Conservation (phyloP, 768 basidiomycete species). For the Solioccasus polychromus region DNA sequence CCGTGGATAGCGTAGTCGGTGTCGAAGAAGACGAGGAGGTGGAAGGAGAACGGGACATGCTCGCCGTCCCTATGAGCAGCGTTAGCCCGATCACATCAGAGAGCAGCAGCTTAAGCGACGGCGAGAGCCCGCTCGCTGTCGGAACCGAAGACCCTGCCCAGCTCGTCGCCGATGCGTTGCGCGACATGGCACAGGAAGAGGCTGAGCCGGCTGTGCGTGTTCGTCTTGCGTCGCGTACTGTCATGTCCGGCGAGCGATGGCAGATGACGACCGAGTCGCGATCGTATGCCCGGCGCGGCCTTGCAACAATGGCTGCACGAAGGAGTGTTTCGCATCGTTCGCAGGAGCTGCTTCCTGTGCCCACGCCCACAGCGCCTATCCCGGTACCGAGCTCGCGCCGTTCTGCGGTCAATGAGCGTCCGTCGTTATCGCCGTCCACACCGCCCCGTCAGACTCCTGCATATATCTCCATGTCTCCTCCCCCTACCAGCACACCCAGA, state of each 20-base stretch:
- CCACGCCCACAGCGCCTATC: constrained; percentile 28
- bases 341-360: constrained; percentile 12
- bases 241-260: constrained; percentile 7
- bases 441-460: constrained; percentile 29
- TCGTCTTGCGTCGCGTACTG: constrained; percentile 22
- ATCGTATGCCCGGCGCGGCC: constrained; percentile 5
- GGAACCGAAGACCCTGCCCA: constrained; percentile 41
- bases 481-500: constrained; percentile 54
- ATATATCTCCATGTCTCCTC: constrained; percentile 45
- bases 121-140: constrained; percentile 48
- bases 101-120: constrained; percentile 42
- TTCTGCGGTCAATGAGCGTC: constrained; percentile 19
- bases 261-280: constrained; percentile 8
- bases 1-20: constrained; percentile 5
- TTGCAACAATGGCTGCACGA: background rate
- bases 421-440: constrained; percentile 26
- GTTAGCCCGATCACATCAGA: constrained; percentile 40
- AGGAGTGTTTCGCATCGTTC: background rate
- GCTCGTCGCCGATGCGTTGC: constrained; percentile 39
- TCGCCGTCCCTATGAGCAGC: constrained; percentile 29
- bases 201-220: constrained; percentile 17
- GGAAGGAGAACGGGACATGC: constrained; percentile 33
- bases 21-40: constrained; percentile 20
- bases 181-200: constrained; percentile 20
- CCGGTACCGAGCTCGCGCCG: constrained; percentile 29